Conservation (phyloP, 2,329 filamentous ascomycete species). For the Arthrinium phaeospermum region DNA sequence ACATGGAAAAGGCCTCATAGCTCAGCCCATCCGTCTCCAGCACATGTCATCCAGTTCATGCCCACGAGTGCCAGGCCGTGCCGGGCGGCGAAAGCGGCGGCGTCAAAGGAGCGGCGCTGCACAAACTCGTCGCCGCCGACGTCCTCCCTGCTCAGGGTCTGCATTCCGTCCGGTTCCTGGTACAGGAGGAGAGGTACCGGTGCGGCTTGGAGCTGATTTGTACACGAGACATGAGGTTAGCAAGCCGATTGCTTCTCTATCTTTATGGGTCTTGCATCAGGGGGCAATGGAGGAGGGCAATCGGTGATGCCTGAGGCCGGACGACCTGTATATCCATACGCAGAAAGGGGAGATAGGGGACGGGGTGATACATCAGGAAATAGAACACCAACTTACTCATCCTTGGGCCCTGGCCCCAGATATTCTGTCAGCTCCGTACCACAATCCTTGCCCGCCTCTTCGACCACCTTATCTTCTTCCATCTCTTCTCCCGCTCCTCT, state of each 20-base stretch:
- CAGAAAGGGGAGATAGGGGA: background rate
- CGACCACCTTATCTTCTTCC: slow-evolving; percentile 29
- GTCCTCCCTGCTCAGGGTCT: slow-evolving; percentile 46
- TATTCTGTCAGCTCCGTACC: slow-evolving; percentile 45
- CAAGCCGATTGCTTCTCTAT: background rate
- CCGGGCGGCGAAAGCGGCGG: slow-evolving; percentile 44
- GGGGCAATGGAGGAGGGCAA: no score
- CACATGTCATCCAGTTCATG: slow-evolving; percentile 53
- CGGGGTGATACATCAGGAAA: background rate
- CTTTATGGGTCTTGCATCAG: background rate
- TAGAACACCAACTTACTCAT: slow-evolving; percentile 44
- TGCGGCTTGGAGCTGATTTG: slow-evolving; percentile 55
- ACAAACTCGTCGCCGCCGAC: slow-evolving; percentile 54
- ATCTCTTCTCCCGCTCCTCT: slow-evolving; percentile 26
- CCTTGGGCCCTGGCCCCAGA: slow-evolving; percentile 51
- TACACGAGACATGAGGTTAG: background rate
- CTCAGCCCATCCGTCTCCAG: slow-evolving; percentile 49
- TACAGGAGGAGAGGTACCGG: slow-evolving; percentile 51
- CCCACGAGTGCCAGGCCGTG: slow-evolving; percentile 46
- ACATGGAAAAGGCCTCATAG: slow-evolving; percentile 17
- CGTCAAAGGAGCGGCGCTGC: slow-evolving; percentile 49
- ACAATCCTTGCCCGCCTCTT: slow-evolving; percentile 29
- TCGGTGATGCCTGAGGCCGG: no score
- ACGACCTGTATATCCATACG: background rate
- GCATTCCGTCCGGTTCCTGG: slow-evolving; percentile 42